Evolutionary conservation across 169 alveolate genomes (phyloP).

Genomic region (Plasmodium sp.): DNA sequence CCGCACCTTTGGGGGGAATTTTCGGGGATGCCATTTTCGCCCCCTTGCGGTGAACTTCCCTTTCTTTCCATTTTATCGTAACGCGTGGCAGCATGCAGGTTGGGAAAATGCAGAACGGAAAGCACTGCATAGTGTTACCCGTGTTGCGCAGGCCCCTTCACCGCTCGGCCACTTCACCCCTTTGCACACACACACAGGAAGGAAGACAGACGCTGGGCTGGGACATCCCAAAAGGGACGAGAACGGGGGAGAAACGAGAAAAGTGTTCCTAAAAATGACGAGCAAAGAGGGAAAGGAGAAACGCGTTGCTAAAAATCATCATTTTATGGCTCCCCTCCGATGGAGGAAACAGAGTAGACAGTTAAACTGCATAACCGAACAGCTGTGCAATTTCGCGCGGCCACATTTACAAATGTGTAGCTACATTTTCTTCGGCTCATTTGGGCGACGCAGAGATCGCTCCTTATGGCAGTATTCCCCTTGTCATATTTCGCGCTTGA

Average conservation of each 20-base stretch:
- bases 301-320: background rate
- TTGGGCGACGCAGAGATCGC: background rate
- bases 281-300: background rate
- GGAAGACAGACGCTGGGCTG: background rate
- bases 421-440: background rate
- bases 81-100: background rate
- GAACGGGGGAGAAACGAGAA: background rate
- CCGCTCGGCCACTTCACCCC: background rate
- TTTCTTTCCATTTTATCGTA: slow-evolving; percentile 9
- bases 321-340: background rate
- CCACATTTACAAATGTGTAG: background rate
- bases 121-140: background rate
- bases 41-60: background rate
- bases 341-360: background rate
- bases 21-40: background rate
- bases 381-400: background rate
- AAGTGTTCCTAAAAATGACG: background rate
- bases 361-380: background rate
- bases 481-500: background rate
- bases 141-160: background rate
- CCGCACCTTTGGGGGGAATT: background rate
- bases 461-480: background rate
- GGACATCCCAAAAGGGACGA: slow-evolving; percentile 3
- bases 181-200: background rate
- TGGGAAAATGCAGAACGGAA: background rate